phyloP scores from a whole-genome alignment of 352 stramenopile species.

The Blastocystis sp. region DNA sequence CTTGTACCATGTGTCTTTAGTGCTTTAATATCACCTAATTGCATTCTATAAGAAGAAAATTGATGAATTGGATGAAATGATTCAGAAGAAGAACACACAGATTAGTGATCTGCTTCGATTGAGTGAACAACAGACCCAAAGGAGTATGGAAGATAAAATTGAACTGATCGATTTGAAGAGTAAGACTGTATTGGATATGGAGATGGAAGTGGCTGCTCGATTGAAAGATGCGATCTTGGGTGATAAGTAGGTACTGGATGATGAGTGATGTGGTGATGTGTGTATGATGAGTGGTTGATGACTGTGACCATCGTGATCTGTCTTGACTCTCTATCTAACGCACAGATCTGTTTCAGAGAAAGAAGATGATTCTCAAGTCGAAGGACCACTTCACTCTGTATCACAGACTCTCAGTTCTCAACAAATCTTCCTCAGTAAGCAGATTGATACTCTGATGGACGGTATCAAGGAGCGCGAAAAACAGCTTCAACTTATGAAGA shows the following conservation, averaged over 20 bases:
- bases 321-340: neutral
- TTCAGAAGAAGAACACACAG: slow-evolving; percentile 12
- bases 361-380: neutral
- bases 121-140: slow-evolving; percentile 47
- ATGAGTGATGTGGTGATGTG: neutral
- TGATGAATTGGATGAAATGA: neutral
- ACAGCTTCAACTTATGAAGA: slow-evolving; percentile 19
- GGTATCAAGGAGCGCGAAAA: slow-evolving; percentile 33
- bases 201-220: neutral
- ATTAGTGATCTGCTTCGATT: slow-evolving; percentile 5
- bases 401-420: neutral
- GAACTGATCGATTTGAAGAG: slow-evolving; percentile 16
- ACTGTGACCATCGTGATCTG: neutral
- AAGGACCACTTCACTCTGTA: neutral
- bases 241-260: neutral
- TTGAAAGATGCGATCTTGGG: slow-evolving; percentile 3
- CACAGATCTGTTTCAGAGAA: neutral
- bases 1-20: neutral
- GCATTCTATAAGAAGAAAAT: slow-evolving; percentile 31
- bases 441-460: slow-evolving; percentile 49
- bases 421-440: neutral
- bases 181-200: slow-evolving; percentile 46
- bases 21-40: slow-evolving; percentile 25
- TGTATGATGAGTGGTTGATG: neutral
- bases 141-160: slow-evolving; percentile 36